Base-by-base conservation (phyloP, 129 eudicot species). In the Solidago caesia region DNA sequence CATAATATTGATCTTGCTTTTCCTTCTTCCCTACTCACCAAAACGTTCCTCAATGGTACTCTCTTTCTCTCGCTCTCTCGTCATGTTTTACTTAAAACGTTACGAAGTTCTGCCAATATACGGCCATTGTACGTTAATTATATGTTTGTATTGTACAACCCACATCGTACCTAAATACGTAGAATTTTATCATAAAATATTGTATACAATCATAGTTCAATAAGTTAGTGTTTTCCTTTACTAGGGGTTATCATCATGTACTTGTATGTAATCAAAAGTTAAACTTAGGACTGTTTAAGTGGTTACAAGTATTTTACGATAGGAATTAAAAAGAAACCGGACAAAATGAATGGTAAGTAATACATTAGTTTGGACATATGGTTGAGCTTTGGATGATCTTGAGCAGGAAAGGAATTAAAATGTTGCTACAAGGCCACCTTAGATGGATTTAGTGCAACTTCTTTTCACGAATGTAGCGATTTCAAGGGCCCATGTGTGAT, bases 401-500 rank as follows among this genome's bases (percentile, higher is more conserved):
- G 63, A 79, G 44, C 79, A 93, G 97, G 93, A 9, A 93, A 84
- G 77, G 97, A 90, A 62, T 85, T 93, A 59, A 90, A 84, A 74
- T 93, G 98, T 72, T 93, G 98, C 85, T 93, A 93, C 81, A 93
- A 85, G 77, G 98, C 97, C 67, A 88, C 88, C 67, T 68, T 80
- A 46, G 96, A 93, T 80, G 97, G 98, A 69, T 93, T 93, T 60
- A 88, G 97, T 43, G 98, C 97, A 55, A 86, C 92, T 33, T 83
- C 84, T 0, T 93, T 90, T 79, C 98, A 93, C 44, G 79, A 80
- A 45, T 85, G 85, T 67, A 77, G 89, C 49, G 98, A 93, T 66
- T 93, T 93, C 83, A 90, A 93, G 67, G 93, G 98, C 47, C 97
- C 97, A 0, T 93, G 98, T 79, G 98, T 90, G 49, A 86, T 93